A percentile compares a stretch with the other conserved stretches of the same genome.
These are phyloP conservation scores for Carpediemonas membranifera DNA, from an alignment of 78 protist genomes.

Conservation along the genomic window DNA sequence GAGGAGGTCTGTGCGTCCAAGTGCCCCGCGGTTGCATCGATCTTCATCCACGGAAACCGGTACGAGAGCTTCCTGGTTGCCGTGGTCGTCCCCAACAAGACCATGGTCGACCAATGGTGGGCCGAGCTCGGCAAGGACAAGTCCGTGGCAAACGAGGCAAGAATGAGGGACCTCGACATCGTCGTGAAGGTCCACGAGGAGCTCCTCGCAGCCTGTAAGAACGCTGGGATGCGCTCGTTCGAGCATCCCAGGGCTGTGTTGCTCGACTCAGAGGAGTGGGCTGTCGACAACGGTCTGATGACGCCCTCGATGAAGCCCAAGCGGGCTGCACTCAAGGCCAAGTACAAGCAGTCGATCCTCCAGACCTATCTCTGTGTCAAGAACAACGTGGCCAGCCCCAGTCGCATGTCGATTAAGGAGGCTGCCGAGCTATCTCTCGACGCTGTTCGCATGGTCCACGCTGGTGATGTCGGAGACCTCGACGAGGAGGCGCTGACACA, in stretches of 20 bases:
- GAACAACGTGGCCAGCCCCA: too few relatives aligned
- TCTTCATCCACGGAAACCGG: background rate
- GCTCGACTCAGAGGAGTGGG: conserved; percentile 5
- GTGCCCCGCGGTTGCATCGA: conserved; percentile 1
- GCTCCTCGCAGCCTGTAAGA: background rate
- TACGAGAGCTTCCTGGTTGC: background rate
- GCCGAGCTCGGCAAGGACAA: background rate
- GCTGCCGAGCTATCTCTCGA: too few relatives aligned
- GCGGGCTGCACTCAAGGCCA: conserved; percentile 2
- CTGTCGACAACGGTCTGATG: conserved; percentile 3
- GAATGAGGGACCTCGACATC: background rate
- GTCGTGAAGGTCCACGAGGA: background rate
- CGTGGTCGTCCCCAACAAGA: background rate
- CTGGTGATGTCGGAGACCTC: too few relatives aligned
- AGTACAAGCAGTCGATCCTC: too few relatives aligned
- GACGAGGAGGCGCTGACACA: too few relatives aligned
- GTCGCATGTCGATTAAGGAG: too few relatives aligned
- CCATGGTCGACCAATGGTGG: background rate
- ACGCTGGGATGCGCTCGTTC: background rate
- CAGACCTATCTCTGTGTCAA: too few relatives aligned
- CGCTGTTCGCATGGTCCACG: too few relatives aligned
- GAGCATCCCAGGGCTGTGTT: background rate
- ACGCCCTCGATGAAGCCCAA: conserved; percentile 26
- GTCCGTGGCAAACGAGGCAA: background rate
- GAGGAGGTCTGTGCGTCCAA: conserved; percentile 8